Conservation (phyloP, 768 basidiomycete species). For the Sporobolomyces phaffii region DNA sequence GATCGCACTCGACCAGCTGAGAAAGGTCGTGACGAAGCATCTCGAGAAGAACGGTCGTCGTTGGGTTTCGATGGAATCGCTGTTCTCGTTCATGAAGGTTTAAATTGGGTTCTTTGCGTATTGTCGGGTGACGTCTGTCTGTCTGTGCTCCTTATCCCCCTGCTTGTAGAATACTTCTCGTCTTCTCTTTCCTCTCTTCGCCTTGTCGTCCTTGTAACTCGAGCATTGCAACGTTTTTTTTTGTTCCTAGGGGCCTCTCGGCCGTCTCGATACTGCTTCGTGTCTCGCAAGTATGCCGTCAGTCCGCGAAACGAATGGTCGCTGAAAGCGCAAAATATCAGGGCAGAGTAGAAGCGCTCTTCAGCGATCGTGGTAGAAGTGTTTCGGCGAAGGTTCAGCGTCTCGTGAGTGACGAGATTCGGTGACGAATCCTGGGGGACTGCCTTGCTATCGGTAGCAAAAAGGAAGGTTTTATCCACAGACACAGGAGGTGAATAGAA, state of each 20-base stretch:
- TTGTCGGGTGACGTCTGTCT: neutral
- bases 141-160: neutral
- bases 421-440: too few species aligned
- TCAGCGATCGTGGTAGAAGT: too few species aligned
- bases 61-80: constrained; percentile 71
- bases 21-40: constrained; percentile 63
- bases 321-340: too few species aligned
- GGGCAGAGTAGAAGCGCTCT: too few species aligned
- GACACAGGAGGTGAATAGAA: too few species aligned
- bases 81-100: constrained; percentile 61
- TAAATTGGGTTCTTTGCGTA: neutral
- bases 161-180: neutral
- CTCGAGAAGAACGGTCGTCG: constrained; percentile 79
- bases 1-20: constrained; percentile 55
- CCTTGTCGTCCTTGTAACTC: neutral
- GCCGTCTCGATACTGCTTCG: too few species aligned
- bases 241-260: neutral
- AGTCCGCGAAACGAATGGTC: too few species aligned
- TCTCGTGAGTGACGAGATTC: too few species aligned
- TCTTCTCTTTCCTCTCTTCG: neutral
- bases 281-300: too few species aligned
- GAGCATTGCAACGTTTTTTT: constrained; percentile 1
- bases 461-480: too few species aligned
- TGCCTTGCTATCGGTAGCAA: too few species aligned
- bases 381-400: too few species aligned